Conservation (phyloP, 371 early-diverging fungal species). For the Mucor circinelloides region DNA sequence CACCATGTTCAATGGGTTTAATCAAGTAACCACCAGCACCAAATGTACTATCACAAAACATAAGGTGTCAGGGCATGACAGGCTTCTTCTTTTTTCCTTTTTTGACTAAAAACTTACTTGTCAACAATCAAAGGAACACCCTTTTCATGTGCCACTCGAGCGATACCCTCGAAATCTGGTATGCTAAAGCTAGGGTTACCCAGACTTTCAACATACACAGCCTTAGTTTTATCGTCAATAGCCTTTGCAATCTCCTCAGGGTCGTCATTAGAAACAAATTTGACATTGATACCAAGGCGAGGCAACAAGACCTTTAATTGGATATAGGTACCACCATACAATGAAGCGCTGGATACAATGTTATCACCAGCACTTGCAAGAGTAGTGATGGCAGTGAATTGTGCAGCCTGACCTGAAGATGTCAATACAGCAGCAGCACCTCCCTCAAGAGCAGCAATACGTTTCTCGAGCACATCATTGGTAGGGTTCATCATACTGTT, state of each 20-base stretch:
- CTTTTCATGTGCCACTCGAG: slow-evolving; percentile 74
- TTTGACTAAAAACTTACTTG: slow-evolving; percentile 47
- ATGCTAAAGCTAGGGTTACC: slow-evolving; percentile 85
- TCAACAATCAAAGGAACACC: slow-evolving; percentile 87
- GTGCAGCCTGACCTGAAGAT: slow-evolving; percentile 69
- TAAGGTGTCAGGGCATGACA: too few species aligned
- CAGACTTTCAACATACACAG: slow-evolving; percentile 82
- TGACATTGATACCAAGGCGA: slow-evolving; percentile 76
- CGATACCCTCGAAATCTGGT: slow-evolving; percentile 77
- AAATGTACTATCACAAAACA: slow-evolving; percentile 70
- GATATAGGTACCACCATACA: slow-evolving; percentile 89
- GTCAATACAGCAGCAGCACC: slow-evolving; percentile 64
- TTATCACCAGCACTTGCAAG: slow-evolving; percentile 78
- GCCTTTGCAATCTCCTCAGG: slow-evolving; percentile 57
- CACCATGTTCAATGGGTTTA: slow-evolving; percentile 88
- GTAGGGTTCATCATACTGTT: slow-evolving; percentile 70
- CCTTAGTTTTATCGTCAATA: slow-evolving; percentile 85
- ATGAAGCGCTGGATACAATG: slow-evolving; percentile 73
- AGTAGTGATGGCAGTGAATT: slow-evolving; percentile 75
- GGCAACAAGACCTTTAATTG: slow-evolving; percentile 82
- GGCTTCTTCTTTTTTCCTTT: too few species aligned
- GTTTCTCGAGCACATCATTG: slow-evolving; percentile 82
- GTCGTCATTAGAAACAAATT: slow-evolving; percentile 72
- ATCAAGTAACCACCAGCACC: slow-evolving; percentile 87
- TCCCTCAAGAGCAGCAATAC: slow-evolving; percentile 85